Conservation (phyloP, 2,329 filamentous ascomycete species). For the Corniculantispora saksenae region DNA sequence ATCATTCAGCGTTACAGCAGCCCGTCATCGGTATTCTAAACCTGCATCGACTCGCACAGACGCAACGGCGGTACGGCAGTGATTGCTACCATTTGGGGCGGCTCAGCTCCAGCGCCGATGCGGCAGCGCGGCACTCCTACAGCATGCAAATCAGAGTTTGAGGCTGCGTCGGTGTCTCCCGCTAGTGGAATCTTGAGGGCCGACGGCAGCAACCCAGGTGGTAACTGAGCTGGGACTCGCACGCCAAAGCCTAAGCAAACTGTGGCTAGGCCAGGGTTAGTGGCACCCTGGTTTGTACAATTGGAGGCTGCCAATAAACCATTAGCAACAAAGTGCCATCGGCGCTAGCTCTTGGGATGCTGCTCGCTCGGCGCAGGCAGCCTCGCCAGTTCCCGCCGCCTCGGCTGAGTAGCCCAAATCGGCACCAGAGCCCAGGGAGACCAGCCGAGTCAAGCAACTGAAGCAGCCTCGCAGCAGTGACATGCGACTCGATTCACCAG, state of each 20-base stretch:
- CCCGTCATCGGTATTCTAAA: not conserved
- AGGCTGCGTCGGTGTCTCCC: not conserved
- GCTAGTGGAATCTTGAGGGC: not conserved
- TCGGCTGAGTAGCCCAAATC: not conserved
- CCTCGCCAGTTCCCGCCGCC: not conserved
- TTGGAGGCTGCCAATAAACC: not conserved
- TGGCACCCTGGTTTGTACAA: not conserved
- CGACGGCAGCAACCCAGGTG: not conserved
- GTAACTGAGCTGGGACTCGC: not conserved
- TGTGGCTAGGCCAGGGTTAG: not conserved
- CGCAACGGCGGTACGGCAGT: not conserved
- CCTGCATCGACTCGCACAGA: not conserved
- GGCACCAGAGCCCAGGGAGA: not conserved
- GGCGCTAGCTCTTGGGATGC: not conserved
- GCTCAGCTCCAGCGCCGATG: not conserved
- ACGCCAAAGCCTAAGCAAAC: not conserved
- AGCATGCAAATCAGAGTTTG: conserved; percentile 7
- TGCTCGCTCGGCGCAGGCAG: conserved; percentile 1
- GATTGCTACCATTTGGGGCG: not conserved
- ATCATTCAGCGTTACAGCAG: not conserved
- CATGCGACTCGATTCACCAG: not conserved
- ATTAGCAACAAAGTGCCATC: not conserved
- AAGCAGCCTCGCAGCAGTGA: not conserved
- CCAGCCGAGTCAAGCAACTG: not conserved
- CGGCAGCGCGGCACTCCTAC: not conserved